These are phyloP conservation scores for Pezizomycotina sp. DNA, from an alignment of 2,329 filamentous ascomycete genomes.

Conservation along the genomic window DNA sequence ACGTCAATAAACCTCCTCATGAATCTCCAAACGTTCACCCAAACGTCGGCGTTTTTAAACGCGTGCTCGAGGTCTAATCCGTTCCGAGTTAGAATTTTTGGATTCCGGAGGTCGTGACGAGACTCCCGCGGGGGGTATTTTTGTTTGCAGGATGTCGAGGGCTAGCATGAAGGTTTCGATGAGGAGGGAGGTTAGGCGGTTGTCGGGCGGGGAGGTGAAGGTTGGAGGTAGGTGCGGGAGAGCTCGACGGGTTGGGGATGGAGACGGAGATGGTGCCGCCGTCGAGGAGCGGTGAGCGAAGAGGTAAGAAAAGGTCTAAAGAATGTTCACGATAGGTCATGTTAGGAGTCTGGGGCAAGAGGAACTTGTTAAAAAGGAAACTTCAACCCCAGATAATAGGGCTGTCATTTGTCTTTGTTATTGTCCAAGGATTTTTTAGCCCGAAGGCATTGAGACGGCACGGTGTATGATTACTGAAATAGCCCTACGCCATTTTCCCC, in stretches of 20 bases:
- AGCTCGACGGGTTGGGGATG: slow-evolving; percentile 34
- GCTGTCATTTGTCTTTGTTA: too few species aligned
- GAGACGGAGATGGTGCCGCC: slow-evolving; percentile 48
- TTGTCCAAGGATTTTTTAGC: too few species aligned
- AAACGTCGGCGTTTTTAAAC: slow-evolving; percentile 43
- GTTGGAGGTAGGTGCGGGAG: slow-evolving; percentile 48
- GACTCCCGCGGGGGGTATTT: slow-evolving; percentile 51
- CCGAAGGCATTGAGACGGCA: too few species aligned
- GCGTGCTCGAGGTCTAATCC: slow-evolving; percentile 61
- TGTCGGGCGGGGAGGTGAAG: slow-evolving; percentile 55
- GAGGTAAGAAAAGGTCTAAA: too few species aligned
- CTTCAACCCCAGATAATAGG: too few species aligned
- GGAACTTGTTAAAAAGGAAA: too few species aligned
- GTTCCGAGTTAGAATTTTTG: slow-evolving; percentile 69
- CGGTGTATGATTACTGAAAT: too few species aligned
- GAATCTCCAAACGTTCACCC: slow-evolving; percentile 44
- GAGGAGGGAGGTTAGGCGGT: slow-evolving; percentile 54
- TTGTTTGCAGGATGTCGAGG: slow-evolving; percentile 57
- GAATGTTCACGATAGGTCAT: too few species aligned
- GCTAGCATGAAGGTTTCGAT: slow-evolving; percentile 51
- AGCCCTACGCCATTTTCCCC: too few species aligned
- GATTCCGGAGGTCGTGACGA: slow-evolving; percentile 60
- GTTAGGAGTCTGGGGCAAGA: too few species aligned
- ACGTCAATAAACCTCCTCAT: slow-evolving; percentile 40
- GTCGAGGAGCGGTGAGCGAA: too few species aligned